Evolutionary conservation across 2,329 filamentous ascomycete genomes (phyloP), one percentile per base, ranked within the genome.

Genomic region (Fusarium sp.): DNA sequence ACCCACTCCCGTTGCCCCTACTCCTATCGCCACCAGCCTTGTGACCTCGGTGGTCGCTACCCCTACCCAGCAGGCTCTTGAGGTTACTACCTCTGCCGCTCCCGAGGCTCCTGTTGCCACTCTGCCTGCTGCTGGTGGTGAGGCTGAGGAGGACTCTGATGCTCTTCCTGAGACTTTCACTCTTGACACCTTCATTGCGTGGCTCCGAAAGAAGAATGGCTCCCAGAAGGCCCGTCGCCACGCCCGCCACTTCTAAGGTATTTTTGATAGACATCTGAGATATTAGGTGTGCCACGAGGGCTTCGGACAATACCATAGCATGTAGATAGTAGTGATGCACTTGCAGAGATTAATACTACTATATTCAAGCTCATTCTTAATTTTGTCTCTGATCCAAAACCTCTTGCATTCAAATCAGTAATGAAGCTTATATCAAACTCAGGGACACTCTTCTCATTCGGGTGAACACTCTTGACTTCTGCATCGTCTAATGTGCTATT

Each of bases 101-200:
- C 47, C 55, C 13, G 49, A 60, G 20, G 51, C 40, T 33, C 30
- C 30, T 3, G 7, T 9, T 10, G 48, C 41, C 13, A 32, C 44
- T 19, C 52, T 15, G 30, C 30, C 30, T 14, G 30, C 30, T 15
- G 14, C 30, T 33, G 30, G 30, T 17, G 45, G 33, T 6, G 27
- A 30, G 10, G 7, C 52, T 3, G 56, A 54, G 20, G 55, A 37
- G 47, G 44, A 33, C 2, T 44, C 56, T 10, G 53, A 50, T 43
- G 27, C 65, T 37, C 69, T 71, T n/a, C 69, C 69, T 35, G 54
- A 71, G 66, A 71, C 65, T 11, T 71, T 71, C 43, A 71, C 69
- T 3, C 69, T 71, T 1, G 68, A 71, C n/a, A 71, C 68, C 44
- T 71, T 71, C 55, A 71, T 71, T 52, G 45, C 52, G 7, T 71